Conservation (phyloP, 2,329 filamentous ascomycete genomes). For the Diaporthe sp. region DNA sequence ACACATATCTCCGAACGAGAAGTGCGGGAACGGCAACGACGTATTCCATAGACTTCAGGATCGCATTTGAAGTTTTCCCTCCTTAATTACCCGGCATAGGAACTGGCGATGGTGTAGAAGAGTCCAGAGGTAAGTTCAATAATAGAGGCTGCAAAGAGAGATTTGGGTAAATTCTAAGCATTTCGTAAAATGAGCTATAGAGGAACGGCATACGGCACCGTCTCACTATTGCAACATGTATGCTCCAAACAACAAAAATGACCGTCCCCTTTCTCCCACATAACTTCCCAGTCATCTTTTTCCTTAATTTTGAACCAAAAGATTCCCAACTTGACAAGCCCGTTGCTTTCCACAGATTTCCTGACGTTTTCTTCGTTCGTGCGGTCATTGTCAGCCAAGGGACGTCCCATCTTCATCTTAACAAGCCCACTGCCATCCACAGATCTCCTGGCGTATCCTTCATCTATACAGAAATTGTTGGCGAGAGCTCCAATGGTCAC, state of each 20-base stretch:
- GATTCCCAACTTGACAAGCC: conserved; percentile 1
- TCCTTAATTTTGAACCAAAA: conserved; percentile 30
- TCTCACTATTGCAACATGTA: neutral
- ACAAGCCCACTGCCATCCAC: neutral
- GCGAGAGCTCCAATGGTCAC: conserved; percentile 25
- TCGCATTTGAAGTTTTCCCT: neutral
- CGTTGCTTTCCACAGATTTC: neutral
- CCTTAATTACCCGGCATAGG: too few relatives aligned
- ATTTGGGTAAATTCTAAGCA: too few relatives aligned
- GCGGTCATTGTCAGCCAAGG: neutral
- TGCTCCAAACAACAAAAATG: neutral
- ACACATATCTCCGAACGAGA: neutral
- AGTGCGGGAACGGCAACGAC: too few relatives aligned
- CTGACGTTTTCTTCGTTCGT: neutral
- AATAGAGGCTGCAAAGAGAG: neutral
- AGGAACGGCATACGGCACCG: neutral
- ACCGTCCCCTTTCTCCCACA: conserved; percentile 9
- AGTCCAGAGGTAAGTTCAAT: neutral
- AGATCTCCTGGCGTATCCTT: conserved; percentile 2
- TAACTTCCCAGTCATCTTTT: neutral
- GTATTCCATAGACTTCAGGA: too few relatives aligned
- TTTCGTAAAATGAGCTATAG: neutral
- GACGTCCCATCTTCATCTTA: neutral
- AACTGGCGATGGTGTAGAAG: too few relatives aligned
- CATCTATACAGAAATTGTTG: neutral